Conservation (phyloP, 2,329 filamentous ascomycete species). For the Arthrobotrys sinensis region DNA sequence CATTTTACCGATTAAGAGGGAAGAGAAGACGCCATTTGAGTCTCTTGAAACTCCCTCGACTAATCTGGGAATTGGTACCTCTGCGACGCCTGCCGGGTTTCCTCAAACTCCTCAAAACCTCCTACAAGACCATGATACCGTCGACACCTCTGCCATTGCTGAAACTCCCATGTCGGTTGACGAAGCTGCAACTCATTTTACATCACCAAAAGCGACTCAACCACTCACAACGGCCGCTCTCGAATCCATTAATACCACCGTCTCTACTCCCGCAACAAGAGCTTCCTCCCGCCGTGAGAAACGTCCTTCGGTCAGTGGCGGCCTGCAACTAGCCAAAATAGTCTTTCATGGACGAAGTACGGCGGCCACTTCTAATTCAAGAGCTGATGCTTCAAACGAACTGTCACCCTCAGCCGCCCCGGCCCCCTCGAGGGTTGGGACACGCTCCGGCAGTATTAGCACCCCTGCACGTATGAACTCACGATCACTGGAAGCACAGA, state of each 20-base stretch:
- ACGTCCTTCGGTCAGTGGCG: conserved; percentile 45
- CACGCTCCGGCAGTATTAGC: conserved; percentile 55
- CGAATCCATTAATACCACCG: conserved; percentile 52
- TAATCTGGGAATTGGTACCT: neutral
- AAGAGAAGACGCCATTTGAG: conserved; percentile 40
- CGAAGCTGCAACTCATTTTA: conserved; percentile 18
- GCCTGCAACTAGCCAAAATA: conserved; percentile 57
- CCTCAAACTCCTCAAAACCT: conserved; percentile 44
- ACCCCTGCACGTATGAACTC: conserved; percentile 57
- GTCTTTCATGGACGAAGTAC: conserved; percentile 61
- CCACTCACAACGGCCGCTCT: conserved; percentile 58
- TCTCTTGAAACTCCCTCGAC: conserved; percentile 6
- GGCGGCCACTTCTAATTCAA: conserved; percentile 38
- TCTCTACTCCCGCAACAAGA: conserved; percentile 54
- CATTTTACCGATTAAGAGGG: conserved; percentile 35
- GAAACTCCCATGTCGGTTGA: conserved; percentile 58
- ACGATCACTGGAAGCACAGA: conserved; percentile 54
- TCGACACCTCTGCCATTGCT: conserved; percentile 53
- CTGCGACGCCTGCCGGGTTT: conserved; percentile 23
- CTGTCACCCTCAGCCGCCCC: conserved; percentile 50
- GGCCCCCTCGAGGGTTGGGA: conserved; percentile 46
- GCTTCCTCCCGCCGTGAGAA: conserved; percentile 59
- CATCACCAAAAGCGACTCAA: conserved; percentile 40
- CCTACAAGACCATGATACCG: conserved; percentile 26
- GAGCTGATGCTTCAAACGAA: conserved; percentile 40